Evolutionary conservation across 352 stramenopile genomes (phyloP), one percentile per base, ranked within the genome.

Genomic region (Peronospora farinosa): DNA sequence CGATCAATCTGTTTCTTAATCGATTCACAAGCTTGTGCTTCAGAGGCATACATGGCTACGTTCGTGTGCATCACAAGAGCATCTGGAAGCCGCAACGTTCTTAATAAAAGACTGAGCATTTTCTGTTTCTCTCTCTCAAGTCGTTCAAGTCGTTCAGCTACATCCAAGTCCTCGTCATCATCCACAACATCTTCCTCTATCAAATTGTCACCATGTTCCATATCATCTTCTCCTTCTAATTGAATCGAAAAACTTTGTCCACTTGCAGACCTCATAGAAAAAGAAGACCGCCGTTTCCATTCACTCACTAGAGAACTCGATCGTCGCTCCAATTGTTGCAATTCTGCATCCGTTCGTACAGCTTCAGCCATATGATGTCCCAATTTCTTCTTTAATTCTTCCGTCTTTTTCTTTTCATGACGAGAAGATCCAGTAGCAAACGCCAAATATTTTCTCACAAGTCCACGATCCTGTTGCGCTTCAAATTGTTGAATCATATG

Each of bases 1-100:
- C 72, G 69, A 25, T 84, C 67, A 16, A 92, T 65, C 57, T 92
- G 81, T 42, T 81, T 74, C 51, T 78, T 70, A 39, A 87, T 82
- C 4, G 67, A 84, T 54, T 83, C 71, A 50, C 69, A 80, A 11
- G 81, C 78, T 44, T 81, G 73, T 37, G 70, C 67, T 51, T 92
- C 81, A 0, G 78, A 88, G 13, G 68, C 57, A 51, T 78, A 84
- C 67, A 89, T 83, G 37, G 76, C 74, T 35, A 92, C 74, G 33
- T 84, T 81, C n/a, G 81, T 71, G 42, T 85, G 66, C 30, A 89
- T 72, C 57, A 83, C 72, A 38, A 77, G 47, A 3, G 63, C 69
- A n/a, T 89, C 78, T 0, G 81, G 72, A 27, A 79, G 47, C 5
- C 57, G 61, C 13, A 81, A 45, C 15, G 67, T 68, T 3, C 60